Conservation (phyloP, 805 yeast species). For the Candida endomychidarum region DNA sequence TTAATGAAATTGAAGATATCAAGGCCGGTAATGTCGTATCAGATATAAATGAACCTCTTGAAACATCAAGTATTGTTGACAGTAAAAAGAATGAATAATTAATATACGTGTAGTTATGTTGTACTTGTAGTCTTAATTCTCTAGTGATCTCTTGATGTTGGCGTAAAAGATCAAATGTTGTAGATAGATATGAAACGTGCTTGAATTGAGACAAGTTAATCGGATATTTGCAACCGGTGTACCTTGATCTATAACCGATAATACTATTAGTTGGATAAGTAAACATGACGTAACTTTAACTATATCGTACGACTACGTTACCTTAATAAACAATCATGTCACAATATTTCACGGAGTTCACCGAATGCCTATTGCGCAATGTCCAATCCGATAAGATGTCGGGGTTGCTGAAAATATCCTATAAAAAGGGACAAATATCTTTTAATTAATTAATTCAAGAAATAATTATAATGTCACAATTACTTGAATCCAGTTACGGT, state of each 20-base stretch:
- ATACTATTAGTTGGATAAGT: too few relatives aligned
- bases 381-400: constrained; percentile 2
- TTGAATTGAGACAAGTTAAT: too few relatives aligned
- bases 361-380: not conserved
- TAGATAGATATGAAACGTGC: too few relatives aligned
- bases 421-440: constrained; percentile 2
- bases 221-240: too few relatives aligned
- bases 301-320: constrained; percentile 1
- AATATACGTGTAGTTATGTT: not conserved
- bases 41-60: constrained; percentile 11
- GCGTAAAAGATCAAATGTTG: too few relatives aligned
- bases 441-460: not conserved
- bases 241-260: too few relatives aligned
- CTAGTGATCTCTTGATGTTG: too few relatives aligned
- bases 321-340: too few relatives aligned
- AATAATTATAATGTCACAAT: constrained; percentile 16
- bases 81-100: constrained; percentile 13
- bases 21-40: constrained; percentile 12
- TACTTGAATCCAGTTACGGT: constrained; percentile 69
- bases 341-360: constrained; percentile 4
- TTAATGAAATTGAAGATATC: constrained; percentile 14
- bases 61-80: constrained; percentile 7
- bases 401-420: constrained; percentile 5
- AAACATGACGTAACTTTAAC: not conserved
- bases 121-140: too few relatives aligned